Conservation (phyloP, 345 rosid genomes). For the Firmiana major region DNA sequence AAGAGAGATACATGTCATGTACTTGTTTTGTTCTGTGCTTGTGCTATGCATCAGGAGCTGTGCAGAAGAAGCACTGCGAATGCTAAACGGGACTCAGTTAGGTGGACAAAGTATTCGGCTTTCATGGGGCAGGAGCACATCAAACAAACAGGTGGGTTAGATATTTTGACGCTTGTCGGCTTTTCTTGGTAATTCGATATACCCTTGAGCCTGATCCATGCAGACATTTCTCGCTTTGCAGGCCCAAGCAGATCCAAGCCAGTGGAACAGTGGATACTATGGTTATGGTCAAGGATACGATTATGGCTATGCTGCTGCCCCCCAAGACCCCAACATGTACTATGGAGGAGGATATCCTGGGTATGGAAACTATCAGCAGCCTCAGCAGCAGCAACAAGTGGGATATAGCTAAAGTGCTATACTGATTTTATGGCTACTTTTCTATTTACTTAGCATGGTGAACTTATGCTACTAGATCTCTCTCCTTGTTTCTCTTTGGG, state of each 20-base stretch:
- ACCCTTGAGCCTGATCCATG: not conserved
- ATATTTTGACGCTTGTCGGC: not conserved
- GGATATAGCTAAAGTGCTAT: constrained; percentile 52
- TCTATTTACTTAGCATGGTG: not conserved
- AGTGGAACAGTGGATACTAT: constrained; percentile 61
- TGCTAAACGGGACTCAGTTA: constrained; percentile 60
- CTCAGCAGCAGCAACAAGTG: constrained; percentile 51
- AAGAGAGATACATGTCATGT: not conserved
- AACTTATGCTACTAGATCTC: constrained; percentile 3
- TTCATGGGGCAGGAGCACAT: constrained; percentile 94
- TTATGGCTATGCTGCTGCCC: constrained; percentile 66
- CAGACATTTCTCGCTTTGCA: constrained; percentile 15
- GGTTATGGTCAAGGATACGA: constrained; percentile 78
- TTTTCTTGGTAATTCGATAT: not conserved
- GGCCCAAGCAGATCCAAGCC: constrained; percentile 61
- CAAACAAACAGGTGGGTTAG: constrained; percentile 63
- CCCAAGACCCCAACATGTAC: constrained; percentile 83
- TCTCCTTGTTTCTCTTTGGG: not conserved
- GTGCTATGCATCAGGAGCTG: constrained; percentile 47
- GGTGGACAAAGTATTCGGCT: constrained; percentile 83
- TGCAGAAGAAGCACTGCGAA: constrained; percentile 78
- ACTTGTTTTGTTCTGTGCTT: not conserved
- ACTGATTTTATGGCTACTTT: not conserved
- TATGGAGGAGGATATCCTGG: constrained; percentile 86
- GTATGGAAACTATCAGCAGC: constrained; percentile 66